Base-by-base conservation (phyloP, 2,329 filamentous ascomycete species). In the Peltaster fructicola region DNA sequence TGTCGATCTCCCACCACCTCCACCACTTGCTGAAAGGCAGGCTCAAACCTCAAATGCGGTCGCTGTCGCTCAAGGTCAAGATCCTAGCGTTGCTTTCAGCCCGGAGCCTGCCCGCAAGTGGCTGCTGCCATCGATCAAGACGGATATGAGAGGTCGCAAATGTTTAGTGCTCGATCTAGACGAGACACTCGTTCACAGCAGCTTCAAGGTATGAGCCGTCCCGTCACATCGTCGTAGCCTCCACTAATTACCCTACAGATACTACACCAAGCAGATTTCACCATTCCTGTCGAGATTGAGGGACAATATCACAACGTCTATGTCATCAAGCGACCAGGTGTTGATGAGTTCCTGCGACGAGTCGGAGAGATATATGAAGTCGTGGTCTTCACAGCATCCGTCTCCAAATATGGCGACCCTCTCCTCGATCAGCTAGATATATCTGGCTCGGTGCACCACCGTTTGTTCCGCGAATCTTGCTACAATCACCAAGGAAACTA, bases 401-500 rank as follows among this genome's bases (percentile, higher is more conserved):
- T 98, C 25, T 93, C 88, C 19, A 98, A 98, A 79, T 98, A 98
- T 47, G 88, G 88, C 38, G 88, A 98, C 56, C 88, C 88, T 27
- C 64, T 98, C 20, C 61, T 98, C 30, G 88, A 98, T 49, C 85
- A 95, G 54, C 65, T 98, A 26, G 88, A 98, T 51, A 95, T 98
- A 33, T 88, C 98, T 54, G 73, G 84, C 38, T 88, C 95, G 20
- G 78, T 98, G 8, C 88, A 98, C 48, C 88, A 98, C 52, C 67
- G 88, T 24, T 62, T 98, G 14, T 98, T 98, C 69, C 73, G 88
- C 31, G 88, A 98, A 56, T 95, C 85, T 53, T 98, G 88, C 56
- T 95, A 92, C 56, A 98, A 98, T 50, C 88, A 98, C 50, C 88
- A 95, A 58, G 88, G 88, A 41, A 98, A 98, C 52, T 98, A 98